Conservation (phyloP, 805 yeast genomes). For the Teunomyces atbi region DNA sequence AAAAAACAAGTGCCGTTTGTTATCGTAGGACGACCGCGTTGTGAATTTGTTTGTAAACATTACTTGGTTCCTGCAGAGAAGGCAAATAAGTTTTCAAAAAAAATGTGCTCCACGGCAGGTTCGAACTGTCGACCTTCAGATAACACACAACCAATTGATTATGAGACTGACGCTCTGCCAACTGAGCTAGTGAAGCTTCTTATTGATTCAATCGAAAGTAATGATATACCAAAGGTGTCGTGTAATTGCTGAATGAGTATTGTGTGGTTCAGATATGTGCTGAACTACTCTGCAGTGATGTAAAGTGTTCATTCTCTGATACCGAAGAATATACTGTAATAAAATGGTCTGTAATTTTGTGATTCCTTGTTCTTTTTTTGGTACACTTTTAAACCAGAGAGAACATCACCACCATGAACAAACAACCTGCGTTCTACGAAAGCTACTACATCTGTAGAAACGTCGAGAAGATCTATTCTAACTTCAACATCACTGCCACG, state of each 20-base stretch:
- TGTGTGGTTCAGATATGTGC: too few relatives aligned
- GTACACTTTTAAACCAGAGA: neutral
- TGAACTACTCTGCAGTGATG: too few relatives aligned
- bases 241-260: too few relatives aligned
- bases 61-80: conserved; percentile 3
- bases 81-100: neutral
- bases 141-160: conserved; percentile 16
- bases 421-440: conserved; percentile 20
- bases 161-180: conserved; percentile 22
- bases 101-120: conserved; percentile 38
- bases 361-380: neutral
- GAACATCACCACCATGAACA: too few relatives aligned
- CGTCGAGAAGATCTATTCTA: conserved; percentile 17
- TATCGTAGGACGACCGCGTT: conserved; percentile 6
- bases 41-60: conserved; percentile 6
- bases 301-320: too few relatives aligned
- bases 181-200: conserved; percentile 20
- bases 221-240: neutral
- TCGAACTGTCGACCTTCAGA: conserved; percentile 42
- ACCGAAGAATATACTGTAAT: too few relatives aligned
- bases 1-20: neutral
- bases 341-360: too few relatives aligned
- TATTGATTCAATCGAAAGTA: neutral
- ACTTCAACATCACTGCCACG: conserved; percentile 23
- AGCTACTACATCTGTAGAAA: conserved; percentile 21